These are phyloP conservation scores for Jimgerdemannia flammicorona DNA, from an alignment of 192 early-diverging fungal genomes.

Conservation along the genomic window DNA sequence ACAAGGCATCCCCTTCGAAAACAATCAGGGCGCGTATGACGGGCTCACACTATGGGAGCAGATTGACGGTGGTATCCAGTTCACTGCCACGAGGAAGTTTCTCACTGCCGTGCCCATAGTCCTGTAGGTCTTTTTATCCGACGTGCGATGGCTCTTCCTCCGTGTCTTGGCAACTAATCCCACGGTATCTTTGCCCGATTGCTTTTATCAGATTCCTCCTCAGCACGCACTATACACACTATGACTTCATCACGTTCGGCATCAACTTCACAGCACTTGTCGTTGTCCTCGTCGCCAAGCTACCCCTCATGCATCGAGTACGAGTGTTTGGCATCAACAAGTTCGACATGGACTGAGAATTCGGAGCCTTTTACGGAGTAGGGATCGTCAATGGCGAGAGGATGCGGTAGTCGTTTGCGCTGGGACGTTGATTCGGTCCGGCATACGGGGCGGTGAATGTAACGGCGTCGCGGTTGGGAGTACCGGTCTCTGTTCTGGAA, in stretches of 20 bases:
- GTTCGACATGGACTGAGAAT: constrained; percentile 21
- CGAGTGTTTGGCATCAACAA: constrained; percentile 94
- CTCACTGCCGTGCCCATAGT: constrained; percentile 90
- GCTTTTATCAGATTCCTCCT: constrained; percentile 72
- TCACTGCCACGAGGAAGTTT: constrained; percentile 98
- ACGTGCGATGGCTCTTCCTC: background rate
- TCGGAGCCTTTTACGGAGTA: background rate
- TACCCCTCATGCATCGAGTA: constrained; percentile 85
- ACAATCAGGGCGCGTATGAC: constrained; percentile 91
- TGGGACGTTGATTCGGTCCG: too few relatives aligned
- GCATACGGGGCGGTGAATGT: too few relatives aligned
- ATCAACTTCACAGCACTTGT: constrained; percentile 85
- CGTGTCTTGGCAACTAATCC: constrained; percentile 4
- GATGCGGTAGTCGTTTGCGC: background rate
- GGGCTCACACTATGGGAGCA: constrained; percentile 98
- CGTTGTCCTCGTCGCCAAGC: constrained; percentile 86
- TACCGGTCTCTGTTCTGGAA: too few relatives aligned
- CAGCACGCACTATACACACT: constrained; percentile 95
- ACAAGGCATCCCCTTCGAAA: constrained; percentile 92
- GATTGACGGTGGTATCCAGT: constrained; percentile 96
- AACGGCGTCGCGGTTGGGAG: too few relatives aligned
- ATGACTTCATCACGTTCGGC: constrained; percentile 85
- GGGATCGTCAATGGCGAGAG: background rate
- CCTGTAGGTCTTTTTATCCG: constrained; percentile 63
- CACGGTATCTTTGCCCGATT: background rate